Conservation (phyloP, 202 grass and related monocot species). For the Carex arenaria region DNA sequence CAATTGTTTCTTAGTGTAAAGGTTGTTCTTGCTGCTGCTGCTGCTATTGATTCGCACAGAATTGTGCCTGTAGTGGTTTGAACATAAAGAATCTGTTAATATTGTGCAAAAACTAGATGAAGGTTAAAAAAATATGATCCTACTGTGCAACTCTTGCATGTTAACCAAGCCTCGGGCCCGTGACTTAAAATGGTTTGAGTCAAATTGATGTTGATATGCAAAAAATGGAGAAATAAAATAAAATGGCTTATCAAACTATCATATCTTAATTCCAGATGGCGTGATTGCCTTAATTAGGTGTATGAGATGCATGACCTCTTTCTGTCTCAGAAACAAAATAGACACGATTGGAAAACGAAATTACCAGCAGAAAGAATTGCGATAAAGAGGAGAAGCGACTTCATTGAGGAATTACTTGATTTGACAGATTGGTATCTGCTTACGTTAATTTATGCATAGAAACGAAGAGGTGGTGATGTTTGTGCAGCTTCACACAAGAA, state of each 20-base stretch:
- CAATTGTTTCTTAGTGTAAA: constrained; percentile 85
- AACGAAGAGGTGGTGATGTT: constrained; percentile 14
- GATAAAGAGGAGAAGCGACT: constrained; percentile 8
- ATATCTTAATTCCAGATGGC: background rate
- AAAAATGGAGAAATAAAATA: background rate
- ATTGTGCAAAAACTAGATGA: background rate
- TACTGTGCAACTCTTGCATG: background rate
- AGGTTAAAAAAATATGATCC: constrained; percentile 7
- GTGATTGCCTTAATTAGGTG: background rate
- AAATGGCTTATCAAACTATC: background rate
- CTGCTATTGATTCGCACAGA: background rate
- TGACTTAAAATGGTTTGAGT: no score
- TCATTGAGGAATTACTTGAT: constrained; percentile 17
- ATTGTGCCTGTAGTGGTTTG: background rate
- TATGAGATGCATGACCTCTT: background rate
- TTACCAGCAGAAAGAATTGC: constrained; percentile 8
- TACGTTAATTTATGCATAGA: constrained; percentile 9
- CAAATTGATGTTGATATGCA: background rate
- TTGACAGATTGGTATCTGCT: background rate
- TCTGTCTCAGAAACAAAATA: background rate
- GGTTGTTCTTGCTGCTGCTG: background rate
- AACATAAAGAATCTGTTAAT: background rate
- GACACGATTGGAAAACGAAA: background rate
- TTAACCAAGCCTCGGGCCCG: no score
- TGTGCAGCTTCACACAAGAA: constrained; percentile 14